Evolutionary conservation across 345 rosid species (phyloP).

Genomic region (Moringa oleifera): DNA sequence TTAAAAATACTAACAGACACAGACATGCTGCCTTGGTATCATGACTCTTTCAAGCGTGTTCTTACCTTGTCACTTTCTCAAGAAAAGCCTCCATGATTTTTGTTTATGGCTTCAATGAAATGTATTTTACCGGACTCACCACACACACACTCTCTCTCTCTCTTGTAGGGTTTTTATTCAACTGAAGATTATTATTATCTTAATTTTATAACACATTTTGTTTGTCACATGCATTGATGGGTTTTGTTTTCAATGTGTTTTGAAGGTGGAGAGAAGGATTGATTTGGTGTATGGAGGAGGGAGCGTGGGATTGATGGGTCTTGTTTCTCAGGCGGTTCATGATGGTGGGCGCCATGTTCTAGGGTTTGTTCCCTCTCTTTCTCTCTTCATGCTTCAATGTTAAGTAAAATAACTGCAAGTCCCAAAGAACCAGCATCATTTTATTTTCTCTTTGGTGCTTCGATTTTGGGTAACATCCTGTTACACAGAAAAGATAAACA

Average conservation of each 20-base stretch:
- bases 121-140: constrained; percentile 5
- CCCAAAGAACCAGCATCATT: constrained; percentile 26
- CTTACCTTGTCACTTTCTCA: constrained; percentile 9
- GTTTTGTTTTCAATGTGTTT: constrained; percentile 29
- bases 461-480: constrained; percentile 3
- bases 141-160: no score
- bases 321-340: constrained; percentile 97
- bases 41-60: constrained; percentile 37
- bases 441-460: background rate
- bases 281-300: constrained; percentile 98
- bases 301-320: constrained; percentile 98
- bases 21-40: constrained; percentile 25
- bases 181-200: constrained; percentile 12
- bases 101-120: constrained; percentile 17
- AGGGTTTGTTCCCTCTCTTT: constrained; percentile 59
- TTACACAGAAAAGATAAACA: background rate
- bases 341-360: constrained; percentile 98
- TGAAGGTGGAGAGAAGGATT: constrained; percentile 89
- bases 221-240: constrained; percentile 30
- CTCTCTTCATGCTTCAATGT: constrained; percentile 6
- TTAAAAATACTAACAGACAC: constrained; percentile 14
- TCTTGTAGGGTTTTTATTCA: constrained; percentile 17
- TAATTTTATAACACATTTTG: background rate
- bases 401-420: constrained; percentile 7
- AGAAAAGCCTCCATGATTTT: constrained; percentile 25